Evolutionary conservation across 805 yeast genomes (phyloP).

Genomic region (Metschnikowia arizonensis): DNA sequence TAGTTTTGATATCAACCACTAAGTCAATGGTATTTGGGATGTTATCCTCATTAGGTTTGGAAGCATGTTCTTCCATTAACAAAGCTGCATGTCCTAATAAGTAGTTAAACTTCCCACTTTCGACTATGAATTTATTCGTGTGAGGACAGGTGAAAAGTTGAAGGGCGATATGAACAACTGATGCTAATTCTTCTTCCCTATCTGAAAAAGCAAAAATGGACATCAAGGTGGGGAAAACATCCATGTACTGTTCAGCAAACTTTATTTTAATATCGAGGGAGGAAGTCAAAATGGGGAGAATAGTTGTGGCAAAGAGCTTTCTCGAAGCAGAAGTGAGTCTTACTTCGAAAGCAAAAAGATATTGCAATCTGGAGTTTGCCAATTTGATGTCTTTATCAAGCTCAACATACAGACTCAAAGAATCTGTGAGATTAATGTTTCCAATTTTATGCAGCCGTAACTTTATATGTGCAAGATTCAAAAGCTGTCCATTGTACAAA

Average conservation of each 20-base stretch:
- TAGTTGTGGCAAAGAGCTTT: slow-evolving; percentile 41
- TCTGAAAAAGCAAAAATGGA: slow-evolving; percentile 46
- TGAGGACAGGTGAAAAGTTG: slow-evolving; percentile 45
- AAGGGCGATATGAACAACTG: slow-evolving; percentile 29
- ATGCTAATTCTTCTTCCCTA: slow-evolving; percentile 45
- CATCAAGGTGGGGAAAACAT: slow-evolving; percentile 49
- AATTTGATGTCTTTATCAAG: slow-evolving; percentile 11
- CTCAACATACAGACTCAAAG: slow-evolving; percentile 1
- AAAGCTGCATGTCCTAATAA: slow-evolving; percentile 46
- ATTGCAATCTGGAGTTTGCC: slow-evolving; percentile 51
- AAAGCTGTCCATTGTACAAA: slow-evolving; percentile 25
- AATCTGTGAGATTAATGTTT: background rate
- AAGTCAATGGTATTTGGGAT: slow-evolving; percentile 29
- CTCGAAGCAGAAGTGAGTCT: slow-evolving; percentile 54
- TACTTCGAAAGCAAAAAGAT: slow-evolving; percentile 53
- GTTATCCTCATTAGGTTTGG: slow-evolving; percentile 35
- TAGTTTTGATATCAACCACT: slow-evolving; percentile 14
- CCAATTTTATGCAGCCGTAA: slow-evolving; percentile 19
- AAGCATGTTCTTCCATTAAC: slow-evolving; percentile 39
- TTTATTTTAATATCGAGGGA: slow-evolving; percentile 43
- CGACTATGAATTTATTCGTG: slow-evolving; percentile 30
- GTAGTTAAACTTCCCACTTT: slow-evolving; percentile 21
- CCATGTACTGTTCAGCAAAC: slow-evolving; percentile 51
- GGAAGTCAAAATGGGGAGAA: slow-evolving; percentile 55
- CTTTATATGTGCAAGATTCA: slow-evolving; percentile 14